Evolutionary conservation across 148 eudicot species (phyloP), one percentile per base, ranked within the genome.

Genomic region (Hydrangea macrophylla): DNA sequence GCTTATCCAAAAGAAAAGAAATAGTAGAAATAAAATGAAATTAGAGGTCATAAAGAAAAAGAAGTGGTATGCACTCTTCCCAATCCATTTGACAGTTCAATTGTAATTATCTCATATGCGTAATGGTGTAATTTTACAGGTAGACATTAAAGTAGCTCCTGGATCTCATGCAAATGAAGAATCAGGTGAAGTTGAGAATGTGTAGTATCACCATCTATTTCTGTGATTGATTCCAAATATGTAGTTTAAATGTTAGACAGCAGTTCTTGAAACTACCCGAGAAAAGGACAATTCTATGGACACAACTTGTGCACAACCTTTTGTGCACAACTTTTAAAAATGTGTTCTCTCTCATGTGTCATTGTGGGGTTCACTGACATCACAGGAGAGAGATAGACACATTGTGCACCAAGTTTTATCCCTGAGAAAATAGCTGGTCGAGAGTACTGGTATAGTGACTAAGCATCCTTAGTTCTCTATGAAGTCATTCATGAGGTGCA

Each of bases 101-200:
- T 27, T 22, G 57, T 33, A 35, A 28, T 15, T 59, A 45, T 45
- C 45, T 33, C 7, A 48, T 31, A 32, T 25, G 32, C 65, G 40
- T 24, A 15, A 30, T 25, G 37, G 24, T 48, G 35, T 24, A 55
- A 31, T 65, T 62, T 60, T 71, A 44, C 84, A 92, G 97, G 86
- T 92, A 24, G 98, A 92, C 73, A 87, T 92, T 73, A 89, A 89
- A 76, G 98, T 92, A 55, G 85, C 93, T 69, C 93, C 91, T 64
- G 96, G 96, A 73, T 87, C 98, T 58, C 98, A 92, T 72, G 98
- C 98, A 55, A 65, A 85, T 75, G 96, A 92, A 87, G 92, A 72
- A 65, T 77, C 96, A 85, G 97, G 97, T 89, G 31, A 81, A 65
- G 32, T 36, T 67, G 24, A 48, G n/a, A 12, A 44, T 42, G 23